Conservation (phyloP, 805 yeast genomes). For the Grigorovia humatica region DNA sequence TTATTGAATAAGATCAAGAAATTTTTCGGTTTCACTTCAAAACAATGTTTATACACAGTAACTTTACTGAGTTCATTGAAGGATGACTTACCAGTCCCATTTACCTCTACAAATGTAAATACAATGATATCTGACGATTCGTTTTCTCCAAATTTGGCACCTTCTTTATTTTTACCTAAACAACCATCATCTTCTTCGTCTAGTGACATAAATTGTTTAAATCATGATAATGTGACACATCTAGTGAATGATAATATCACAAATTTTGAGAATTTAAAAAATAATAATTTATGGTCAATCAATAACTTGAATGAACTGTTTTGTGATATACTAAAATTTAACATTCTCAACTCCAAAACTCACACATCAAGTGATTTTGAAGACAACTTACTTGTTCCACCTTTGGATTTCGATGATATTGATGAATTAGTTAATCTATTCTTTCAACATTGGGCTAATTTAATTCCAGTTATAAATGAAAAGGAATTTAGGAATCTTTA, state of each 20-base stretch:
- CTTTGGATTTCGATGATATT: constrained; percentile 24
- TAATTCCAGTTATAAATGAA: constrained; percentile 60
- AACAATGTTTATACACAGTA: constrained; percentile 61
- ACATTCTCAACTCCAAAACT: constrained; percentile 5
- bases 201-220: neutral
- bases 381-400: neutral
- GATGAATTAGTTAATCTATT: constrained; percentile 60
- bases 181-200: neutral
- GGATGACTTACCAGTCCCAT: constrained; percentile 37
- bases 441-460: constrained; percentile 69
- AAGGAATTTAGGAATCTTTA: constrained; percentile 58
- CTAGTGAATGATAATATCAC: constrained; percentile 2
- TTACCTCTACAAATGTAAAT: neutral
- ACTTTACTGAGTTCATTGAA: constrained; percentile 61
- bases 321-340: constrained; percentile 14
- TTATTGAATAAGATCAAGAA: constrained; percentile 59
- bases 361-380: neutral
- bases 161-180: neutral
- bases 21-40: constrained; percentile 60
- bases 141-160: neutral
- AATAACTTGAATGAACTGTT: constrained; percentile 20
- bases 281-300: constrained; percentile 21
- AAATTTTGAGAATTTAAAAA: constrained; percentile 10
- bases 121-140: neutral
- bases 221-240: neutral